Base-by-base conservation (phyloP, 305 asterid genomes). In the Petunia hybrid region DNA sequence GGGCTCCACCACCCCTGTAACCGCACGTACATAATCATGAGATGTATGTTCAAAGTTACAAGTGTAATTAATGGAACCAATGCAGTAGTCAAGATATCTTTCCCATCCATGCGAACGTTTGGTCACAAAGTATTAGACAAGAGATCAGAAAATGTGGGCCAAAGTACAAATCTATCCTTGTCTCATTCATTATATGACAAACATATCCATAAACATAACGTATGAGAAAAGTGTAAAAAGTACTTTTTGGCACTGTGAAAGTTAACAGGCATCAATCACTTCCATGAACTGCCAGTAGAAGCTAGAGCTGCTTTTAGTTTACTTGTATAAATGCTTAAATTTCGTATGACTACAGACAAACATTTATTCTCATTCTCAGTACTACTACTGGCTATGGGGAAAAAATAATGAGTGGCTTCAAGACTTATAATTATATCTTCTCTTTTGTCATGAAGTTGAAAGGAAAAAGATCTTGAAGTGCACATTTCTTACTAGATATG, bases 1-100 rank as follows among this genome's bases (percentile, higher is more conserved):
- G 12, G 78, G 22, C 43, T 80, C 91, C 14, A 81, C 88, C 62
- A 57, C 85, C 78, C 90, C 97, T 89, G 84, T 88, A 85, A 88
- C 88, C 38, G 13, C 83, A 83, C 78, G 74, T 86, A 83, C 79
- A 82, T 82, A 51, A 85, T 90, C 89, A 82, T 51, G 80, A 82
- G 81, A 81, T 39, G 68, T 22, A 40, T 7, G 35, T 75, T 6
- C 42, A 6, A 39, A 41, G 13, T 56, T 68, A 22, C 51, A 42
- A 22, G 77, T 31, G 2, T 38, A 22, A 67, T 16, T 51, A n/a
- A 4, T 68, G 51, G 40, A 61, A 71, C 66, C 71, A 71, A 71
- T 69, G 60, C 78, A 80, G 73, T 38, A 81, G 85, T 83, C 82
- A 78, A 81, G 78, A 8, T 43, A 6, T 67, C 0, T 71, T 35